phyloP scores from a whole-genome alignment of 805 yeast genomes.

The Debaryomyces prosopidis region DNA sequence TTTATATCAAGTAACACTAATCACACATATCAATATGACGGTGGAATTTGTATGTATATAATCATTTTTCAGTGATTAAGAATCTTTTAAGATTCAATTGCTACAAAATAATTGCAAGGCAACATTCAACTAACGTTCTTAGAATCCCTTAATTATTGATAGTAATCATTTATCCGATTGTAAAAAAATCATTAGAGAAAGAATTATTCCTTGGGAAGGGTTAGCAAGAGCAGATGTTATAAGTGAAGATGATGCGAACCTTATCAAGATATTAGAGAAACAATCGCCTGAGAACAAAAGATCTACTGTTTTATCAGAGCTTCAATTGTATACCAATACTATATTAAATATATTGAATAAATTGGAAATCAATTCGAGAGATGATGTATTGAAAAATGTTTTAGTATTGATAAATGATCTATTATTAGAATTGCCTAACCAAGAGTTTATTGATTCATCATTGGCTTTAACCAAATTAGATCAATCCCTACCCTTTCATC shows the following conservation, averaged over 20 bases:
- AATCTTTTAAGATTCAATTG: not conserved
- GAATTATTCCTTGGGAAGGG: slow-evolving; percentile 92
- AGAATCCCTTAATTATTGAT: slow-evolving; percentile 50
- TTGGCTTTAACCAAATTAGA: slow-evolving; percentile 43
- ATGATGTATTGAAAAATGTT: slow-evolving; percentile 65
- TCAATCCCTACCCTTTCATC: slow-evolving; percentile 50
- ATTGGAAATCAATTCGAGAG: slow-evolving; percentile 44
- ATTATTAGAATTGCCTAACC: slow-evolving; percentile 36
- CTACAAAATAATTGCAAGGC: not conserved
- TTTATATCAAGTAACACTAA: too few species aligned
- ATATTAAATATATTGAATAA: slow-evolving; percentile 55
- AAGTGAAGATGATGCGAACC: slow-evolving; percentile 64
- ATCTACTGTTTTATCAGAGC: slow-evolving; percentile 41
- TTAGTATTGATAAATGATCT: slow-evolving; percentile 64
- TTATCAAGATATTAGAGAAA: slow-evolving; percentile 54
- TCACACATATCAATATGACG: slow-evolving; percentile 7
- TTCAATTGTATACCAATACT: slow-evolving; percentile 55
- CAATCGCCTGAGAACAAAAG: slow-evolving; percentile 44
- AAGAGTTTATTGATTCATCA: slow-evolving; percentile 38
- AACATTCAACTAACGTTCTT: slow-evolving; percentile 2
- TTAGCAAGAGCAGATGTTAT: slow-evolving; percentile 73
- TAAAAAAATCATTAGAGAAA: slow-evolving; percentile 66
- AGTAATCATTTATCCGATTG: slow-evolving; percentile 67
- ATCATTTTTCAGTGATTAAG: not conserved
- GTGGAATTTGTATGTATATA: slow-evolving; percentile 17